These are phyloP conservation scores for Cyphellophora europaea DNA, from an alignment of 2,329 filamentous ascomycete species.

Conservation along the genomic window DNA sequence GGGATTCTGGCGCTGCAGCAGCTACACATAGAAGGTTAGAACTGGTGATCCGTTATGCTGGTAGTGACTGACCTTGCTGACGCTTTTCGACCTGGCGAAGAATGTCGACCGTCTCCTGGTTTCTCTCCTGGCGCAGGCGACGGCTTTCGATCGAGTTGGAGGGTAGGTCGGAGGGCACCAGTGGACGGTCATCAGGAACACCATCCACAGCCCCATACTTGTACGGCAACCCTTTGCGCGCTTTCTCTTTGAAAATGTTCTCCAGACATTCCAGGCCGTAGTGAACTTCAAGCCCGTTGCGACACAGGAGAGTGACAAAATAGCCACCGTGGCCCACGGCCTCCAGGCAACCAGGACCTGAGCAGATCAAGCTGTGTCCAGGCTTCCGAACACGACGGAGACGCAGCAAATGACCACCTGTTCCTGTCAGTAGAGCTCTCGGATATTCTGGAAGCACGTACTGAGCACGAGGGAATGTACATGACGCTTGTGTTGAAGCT, in stretches of 20 bases:
- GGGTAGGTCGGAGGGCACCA: background rate
- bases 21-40: background rate
- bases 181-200: background rate
- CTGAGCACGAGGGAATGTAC: conserved; percentile 1
- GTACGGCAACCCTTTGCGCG: background rate
- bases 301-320: conserved; percentile 1
- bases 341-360: background rate
- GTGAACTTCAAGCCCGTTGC: conserved; percentile 1
- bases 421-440: no score
- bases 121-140: conserved; percentile 1
- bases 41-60: background rate
- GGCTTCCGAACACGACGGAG: background rate
- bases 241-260: background rate
- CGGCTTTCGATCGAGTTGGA: conserved; percentile 2
- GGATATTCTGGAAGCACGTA: background rate
- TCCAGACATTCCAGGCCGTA: background rate
- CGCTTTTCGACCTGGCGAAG: conserved; percentile 1
- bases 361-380: background rate
- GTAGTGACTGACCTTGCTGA: conserved; percentile 2
- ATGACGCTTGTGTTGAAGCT: conserved; percentile 2
- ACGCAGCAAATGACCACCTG: background rate
- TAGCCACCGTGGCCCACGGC: background rate
- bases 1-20: no score
- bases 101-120: conserved; percentile 2
- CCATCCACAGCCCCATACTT: conserved; percentile 1